A percentile compares a stretch with the other conserved stretches of the same genome.
Conservation (phyloP, 1,284 basidiomycete genomes). For the Golubevia sp. region DNA sequence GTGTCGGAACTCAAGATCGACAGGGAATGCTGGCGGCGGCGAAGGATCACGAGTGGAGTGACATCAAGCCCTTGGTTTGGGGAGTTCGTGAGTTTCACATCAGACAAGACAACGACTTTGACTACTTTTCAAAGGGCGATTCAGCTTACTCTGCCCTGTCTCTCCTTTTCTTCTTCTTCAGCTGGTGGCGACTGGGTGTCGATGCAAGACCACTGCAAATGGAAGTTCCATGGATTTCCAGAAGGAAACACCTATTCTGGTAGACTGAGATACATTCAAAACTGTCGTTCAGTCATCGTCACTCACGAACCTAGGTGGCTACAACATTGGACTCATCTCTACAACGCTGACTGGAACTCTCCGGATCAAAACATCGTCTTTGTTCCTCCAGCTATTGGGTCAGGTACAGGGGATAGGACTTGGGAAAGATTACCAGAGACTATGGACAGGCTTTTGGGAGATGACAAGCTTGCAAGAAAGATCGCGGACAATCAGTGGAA, state of each 20-base stretch:
- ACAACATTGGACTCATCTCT: slow-evolving; percentile 53
- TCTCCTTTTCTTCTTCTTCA: neutral
- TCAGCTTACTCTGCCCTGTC: neutral
- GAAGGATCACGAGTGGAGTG: slow-evolving; percentile 37
- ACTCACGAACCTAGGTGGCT: slow-evolving; percentile 50
- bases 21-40: slow-evolving; percentile 28
- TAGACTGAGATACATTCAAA: slow-evolving; percentile 45
- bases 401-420: slow-evolving; percentile 23
- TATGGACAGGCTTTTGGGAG: slow-evolving; percentile 33
- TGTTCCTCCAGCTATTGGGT: slow-evolving; percentile 21
- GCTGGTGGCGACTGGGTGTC: slow-evolving; percentile 16
- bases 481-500: slow-evolving; percentile 50
- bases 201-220: slow-evolving; percentile 52
- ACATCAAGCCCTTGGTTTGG: slow-evolving; percentile 39
- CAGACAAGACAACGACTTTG: neutral
- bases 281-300: slow-evolving; percentile 47
- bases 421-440: slow-evolving; percentile 46
- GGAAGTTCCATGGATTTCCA: slow-evolving; percentile 53
- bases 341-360: slow-evolving; percentile 35
- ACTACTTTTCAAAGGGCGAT: neutral
- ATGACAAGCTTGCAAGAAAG: slow-evolving; percentile 33
- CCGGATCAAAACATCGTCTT: slow-evolving; percentile 57
- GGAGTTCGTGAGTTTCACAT: neutral
- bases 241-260: slow-evolving; percentile 54
- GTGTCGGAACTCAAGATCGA: slow-evolving; percentile 42